A percentile compares a stretch with the other conserved stretches of the same genome.
Evolutionary conservation across 2,329 filamentous ascomycete species (phyloP).

Genomic region (Hortaea werneckii): DNA sequence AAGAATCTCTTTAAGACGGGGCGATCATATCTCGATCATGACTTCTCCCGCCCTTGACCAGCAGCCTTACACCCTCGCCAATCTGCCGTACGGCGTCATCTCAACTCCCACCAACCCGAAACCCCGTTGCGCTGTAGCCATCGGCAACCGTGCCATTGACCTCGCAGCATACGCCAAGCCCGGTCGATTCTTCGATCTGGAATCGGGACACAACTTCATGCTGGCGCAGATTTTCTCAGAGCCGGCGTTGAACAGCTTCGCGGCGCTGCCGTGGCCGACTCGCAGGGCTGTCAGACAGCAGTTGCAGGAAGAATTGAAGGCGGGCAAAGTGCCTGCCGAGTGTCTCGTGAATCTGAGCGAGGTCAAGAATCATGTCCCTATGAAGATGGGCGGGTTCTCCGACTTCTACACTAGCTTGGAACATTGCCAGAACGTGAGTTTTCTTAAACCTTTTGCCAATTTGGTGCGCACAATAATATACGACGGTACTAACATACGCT

Average conservation of each 20-base stretch:
- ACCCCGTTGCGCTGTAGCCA: conserved; percentile 22
- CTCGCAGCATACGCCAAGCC: conserved; percentile 15
- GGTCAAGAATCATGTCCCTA: conserved; percentile 44
- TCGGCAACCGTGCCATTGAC: conserved; percentile 21
- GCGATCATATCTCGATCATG: conserved; percentile 6
- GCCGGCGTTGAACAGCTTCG: conserved; percentile 40
- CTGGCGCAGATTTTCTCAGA: conserved; percentile 14
- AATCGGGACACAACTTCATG: conserved; percentile 9
- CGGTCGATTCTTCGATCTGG: conserved; percentile 11
- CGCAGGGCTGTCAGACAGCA: conserved; percentile 30
- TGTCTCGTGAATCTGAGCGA: conserved; percentile 28
- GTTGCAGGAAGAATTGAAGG: conserved; percentile 29
- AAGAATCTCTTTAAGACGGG: neutral
- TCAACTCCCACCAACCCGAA: conserved; percentile 13
- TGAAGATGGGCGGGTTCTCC: conserved; percentile 46
- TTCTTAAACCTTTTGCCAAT: conserved; percentile 3
- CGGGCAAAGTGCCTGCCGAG: conserved; percentile 15
- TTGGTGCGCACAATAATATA: conserved; percentile 2
- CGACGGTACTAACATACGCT: neutral
- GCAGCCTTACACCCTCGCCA: conserved; percentile 18
- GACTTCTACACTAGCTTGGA: conserved; percentile 48
- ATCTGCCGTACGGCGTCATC: conserved; percentile 22
- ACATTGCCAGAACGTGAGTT: conserved; percentile 41
- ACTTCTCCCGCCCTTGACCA: conserved; percentile 12
- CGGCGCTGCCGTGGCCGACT: conserved; percentile 32